Base-by-base conservation (phyloP, 345 rosid species). In the Trapa bicornis region DNA sequence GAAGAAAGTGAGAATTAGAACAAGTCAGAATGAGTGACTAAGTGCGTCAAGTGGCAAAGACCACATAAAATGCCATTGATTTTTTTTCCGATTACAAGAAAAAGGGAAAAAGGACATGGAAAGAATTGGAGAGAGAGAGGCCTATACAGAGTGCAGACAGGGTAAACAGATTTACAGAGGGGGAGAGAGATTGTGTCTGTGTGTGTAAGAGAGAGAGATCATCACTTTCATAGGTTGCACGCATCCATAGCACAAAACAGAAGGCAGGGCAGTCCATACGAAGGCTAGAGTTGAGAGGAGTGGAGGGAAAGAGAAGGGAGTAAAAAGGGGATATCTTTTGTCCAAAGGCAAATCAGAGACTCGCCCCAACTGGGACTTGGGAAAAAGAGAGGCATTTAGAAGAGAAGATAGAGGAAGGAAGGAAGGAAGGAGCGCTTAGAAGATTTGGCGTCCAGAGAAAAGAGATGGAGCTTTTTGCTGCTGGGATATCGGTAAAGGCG, bases 211-310 rank as follows among this genome's bases (percentile, higher is more conserved):
- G 35, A 48, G 48, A 75, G 57, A 74, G 82, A 76, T 83, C 74
- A 72, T 78, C 73, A 74, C 80, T 76, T 82, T 82, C 80, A 75
- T 70, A 77, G 78, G 81, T 82, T 77, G 89, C 89, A 82, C 87
- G 85, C 89, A 85, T 85, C 89, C 83, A 77, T 72, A 81, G 79
- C 82, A 73, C 68, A 70, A 69, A 70, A 70, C 67, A 63, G 67
- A 64, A 39, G 72, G 62, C 61, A 38, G 52, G 50, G 67, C 39
- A 32, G 37, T 63, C 13, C 67, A 33, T 47, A 37, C 16, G 33
- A 64, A 50, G 61, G 22, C 62, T 65, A 61, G 50, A 37, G 47
- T 64, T 50, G 53, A 39, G 73, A 64, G 35, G 16, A 22, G 29
- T 22, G 29, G 29, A 22, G 6, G 37, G 45, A 64, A 6, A 52